phyloP scores from a whole-genome alignment of 345 rosid species.

The Melastoma malabathricum region DNA sequence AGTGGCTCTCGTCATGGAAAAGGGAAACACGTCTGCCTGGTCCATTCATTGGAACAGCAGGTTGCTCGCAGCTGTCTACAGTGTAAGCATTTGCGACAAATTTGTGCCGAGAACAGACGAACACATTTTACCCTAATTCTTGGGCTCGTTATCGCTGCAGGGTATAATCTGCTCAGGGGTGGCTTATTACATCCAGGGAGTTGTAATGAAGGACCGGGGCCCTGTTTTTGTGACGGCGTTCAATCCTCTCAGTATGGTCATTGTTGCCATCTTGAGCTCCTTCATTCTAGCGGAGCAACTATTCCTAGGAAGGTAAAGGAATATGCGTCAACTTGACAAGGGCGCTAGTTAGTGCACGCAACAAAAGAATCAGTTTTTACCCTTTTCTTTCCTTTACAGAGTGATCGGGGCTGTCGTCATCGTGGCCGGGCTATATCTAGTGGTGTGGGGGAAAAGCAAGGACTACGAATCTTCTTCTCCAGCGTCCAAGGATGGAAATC shows the following conservation, averaged over 20 bases:
- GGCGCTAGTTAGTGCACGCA: too few species aligned
- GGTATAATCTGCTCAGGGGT: slow-evolving; percentile 10
- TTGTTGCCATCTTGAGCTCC: slow-evolving; percentile 10
- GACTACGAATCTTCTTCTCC: slow-evolving; percentile 14
- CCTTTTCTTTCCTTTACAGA: slow-evolving; percentile 19
- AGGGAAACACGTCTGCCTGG: slow-evolving; percentile 47
- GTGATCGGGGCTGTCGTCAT: slow-evolving; percentile 53
- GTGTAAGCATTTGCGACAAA: slow-evolving; percentile 30
- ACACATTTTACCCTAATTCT: neutral
- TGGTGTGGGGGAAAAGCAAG: slow-evolving; percentile 74
- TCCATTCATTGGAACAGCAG: slow-evolving; percentile 58
- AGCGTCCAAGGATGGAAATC: slow-evolving; percentile 9
- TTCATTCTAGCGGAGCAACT: slow-evolving; percentile 7
- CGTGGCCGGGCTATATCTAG: slow-evolving; percentile 63
- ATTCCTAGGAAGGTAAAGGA: slow-evolving; percentile 9
- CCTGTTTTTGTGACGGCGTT: slow-evolving; percentile 11
- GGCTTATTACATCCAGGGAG: slow-evolving; percentile 9
- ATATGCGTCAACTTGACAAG: neutral
- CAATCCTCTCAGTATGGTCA: slow-evolving; percentile 9
- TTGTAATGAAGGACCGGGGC: slow-evolving; percentile 7
- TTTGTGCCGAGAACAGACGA: neutral
- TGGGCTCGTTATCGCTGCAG: neutral
- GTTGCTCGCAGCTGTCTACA: slow-evolving; percentile 48
- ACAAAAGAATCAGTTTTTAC: neutral
- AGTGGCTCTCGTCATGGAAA: slow-evolving; percentile 60